Conservation (phyloP, 1,284 basidiomycete genomes). For the Ganoderma leucocontextum region DNA sequence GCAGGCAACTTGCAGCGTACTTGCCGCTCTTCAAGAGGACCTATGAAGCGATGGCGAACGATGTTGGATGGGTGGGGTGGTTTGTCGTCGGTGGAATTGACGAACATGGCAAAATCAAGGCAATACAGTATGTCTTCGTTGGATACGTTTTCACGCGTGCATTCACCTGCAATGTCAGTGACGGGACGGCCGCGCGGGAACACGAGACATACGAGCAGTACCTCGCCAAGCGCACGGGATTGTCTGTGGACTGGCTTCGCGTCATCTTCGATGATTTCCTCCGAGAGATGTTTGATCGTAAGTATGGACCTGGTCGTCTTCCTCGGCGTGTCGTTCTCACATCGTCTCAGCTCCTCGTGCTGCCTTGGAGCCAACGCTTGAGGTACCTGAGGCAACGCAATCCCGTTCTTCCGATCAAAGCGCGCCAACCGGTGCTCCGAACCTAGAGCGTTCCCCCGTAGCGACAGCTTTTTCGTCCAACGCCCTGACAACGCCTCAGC, state of each 20-base stretch:
- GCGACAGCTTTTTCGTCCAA: too few species aligned
- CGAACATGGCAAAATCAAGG: background rate
- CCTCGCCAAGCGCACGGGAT: background rate
- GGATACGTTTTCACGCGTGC: background rate
- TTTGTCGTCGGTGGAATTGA: background rate
- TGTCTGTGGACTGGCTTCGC: background rate
- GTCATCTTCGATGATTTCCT: background rate
- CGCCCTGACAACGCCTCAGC: too few species aligned
- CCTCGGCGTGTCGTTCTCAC: background rate
- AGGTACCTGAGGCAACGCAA: background rate
- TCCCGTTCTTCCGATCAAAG: too few species aligned
- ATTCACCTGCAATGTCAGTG: background rate
- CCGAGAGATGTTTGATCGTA: constrained; percentile 2
- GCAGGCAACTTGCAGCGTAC: background rate
- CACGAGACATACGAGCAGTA: background rate
- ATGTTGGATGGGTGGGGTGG: constrained; percentile 2
- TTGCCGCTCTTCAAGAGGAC: constrained; percentile 3
- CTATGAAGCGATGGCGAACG: background rate
- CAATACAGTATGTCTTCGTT: background rate
- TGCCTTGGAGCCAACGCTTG: background rate
- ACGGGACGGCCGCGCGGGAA: background rate
- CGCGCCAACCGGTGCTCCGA: too few species aligned
- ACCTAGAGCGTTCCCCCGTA: too few species aligned
- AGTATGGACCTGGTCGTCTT: background rate
- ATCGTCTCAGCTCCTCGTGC: background rate